Percentiles rank a stretch among this genome's conserved stretches.
These are phyloP conservation scores for Trypanosoma mega DNA, from an alignment of 208 protist species.

Conservation along the genomic window DNA sequence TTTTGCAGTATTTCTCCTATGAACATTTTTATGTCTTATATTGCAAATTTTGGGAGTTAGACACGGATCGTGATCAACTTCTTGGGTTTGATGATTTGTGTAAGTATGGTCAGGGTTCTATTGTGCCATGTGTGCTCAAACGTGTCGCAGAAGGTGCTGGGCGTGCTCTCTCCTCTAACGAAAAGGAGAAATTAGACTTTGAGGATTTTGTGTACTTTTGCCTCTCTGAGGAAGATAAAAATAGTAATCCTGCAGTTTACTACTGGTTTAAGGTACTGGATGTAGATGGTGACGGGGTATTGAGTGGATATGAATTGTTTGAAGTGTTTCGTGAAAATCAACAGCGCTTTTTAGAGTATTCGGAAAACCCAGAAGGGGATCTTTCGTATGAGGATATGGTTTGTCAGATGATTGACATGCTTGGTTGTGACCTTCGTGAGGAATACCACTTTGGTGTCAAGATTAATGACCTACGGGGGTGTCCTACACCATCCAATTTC, in stretches of 20 bases:
- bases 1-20: slow-evolving; percentile 96
- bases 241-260: slow-evolving; percentile 79
- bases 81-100: slow-evolving; percentile 88
- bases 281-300: slow-evolving; percentile 92
- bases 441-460: slow-evolving; percentile 64
- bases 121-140: slow-evolving; percentile 72
- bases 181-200: slow-evolving; percentile 81
- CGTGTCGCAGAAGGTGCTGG: slow-evolving; percentile 78
- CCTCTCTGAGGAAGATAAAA: slow-evolving; percentile 97
- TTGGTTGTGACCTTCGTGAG: slow-evolving; percentile 62
- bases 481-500: slow-evolving; percentile 82
- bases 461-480: slow-evolving; percentile 90
- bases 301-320: slow-evolving; percentile 93
- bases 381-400: slow-evolving; percentile 86
- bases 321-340: slow-evolving; percentile 93
- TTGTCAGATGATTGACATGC: slow-evolving; percentile 96
- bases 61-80: slow-evolving; percentile 93
- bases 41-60: slow-evolving; percentile 99
- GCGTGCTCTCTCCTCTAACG: slow-evolving; percentile 48
- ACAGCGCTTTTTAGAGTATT: slow-evolving; percentile 80
- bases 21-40: slow-evolving; percentile 99
- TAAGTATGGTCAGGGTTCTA: slow-evolving; percentile 78
- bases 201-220: slow-evolving; percentile 97
- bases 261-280: slow-evolving; percentile 96
- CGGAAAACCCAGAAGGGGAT: slow-evolving; percentile 52